Percentiles rank a stretch among this genome's conserved stretches.
These are phyloP conservation scores for Epichloe elymi DNA, from an alignment of 2,329 filamentous ascomycete species.

Conservation along the genomic window DNA sequence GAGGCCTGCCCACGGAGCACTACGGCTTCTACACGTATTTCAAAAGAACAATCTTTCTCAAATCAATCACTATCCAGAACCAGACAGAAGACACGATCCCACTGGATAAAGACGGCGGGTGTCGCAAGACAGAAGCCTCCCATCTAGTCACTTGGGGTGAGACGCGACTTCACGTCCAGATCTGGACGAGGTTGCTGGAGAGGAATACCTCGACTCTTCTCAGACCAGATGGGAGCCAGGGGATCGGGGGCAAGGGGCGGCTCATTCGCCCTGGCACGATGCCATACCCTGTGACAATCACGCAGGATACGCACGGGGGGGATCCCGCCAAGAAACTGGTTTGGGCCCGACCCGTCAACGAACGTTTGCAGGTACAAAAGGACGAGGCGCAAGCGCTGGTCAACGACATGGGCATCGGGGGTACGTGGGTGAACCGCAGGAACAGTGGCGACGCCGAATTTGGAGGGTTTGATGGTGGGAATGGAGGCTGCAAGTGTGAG, in stretches of 20 bases:
- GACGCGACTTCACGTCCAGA: conserved; percentile 49
- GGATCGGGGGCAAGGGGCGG: conserved; percentile 16
- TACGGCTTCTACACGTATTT: conserved; percentile 94
- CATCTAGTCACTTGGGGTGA: conserved; percentile 45
- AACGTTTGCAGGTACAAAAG: conserved; percentile 30
- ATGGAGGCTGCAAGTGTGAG: conserved; percentile 47
- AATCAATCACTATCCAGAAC: conserved; percentile 38
- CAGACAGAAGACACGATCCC: conserved; percentile 28
- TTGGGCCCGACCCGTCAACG: conserved; percentile 39
- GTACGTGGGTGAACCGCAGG: conserved; percentile 39
- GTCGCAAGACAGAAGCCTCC: conserved; percentile 36
- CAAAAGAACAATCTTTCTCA: conserved; percentile 73
- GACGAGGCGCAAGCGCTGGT: conserved; percentile 30
- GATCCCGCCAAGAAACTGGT: conserved; percentile 36
- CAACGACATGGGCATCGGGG: conserved; percentile 37
- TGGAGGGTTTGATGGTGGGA: conserved; percentile 51
- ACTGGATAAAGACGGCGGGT: conserved; percentile 42
- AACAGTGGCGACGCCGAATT: conserved; percentile 29
- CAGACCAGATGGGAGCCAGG: conserved; percentile 15
- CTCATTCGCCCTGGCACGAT: conserved; percentile 41
- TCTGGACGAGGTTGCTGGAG: conserved; percentile 43
- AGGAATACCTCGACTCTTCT: conserved; percentile 29
- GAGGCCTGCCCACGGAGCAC: conserved; percentile 67
- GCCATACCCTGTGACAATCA: conserved; percentile 50
- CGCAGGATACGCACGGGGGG: conserved; percentile 48